Conservation (phyloP, 139 green algal species). For the Coccomyxa sp. region DNA sequence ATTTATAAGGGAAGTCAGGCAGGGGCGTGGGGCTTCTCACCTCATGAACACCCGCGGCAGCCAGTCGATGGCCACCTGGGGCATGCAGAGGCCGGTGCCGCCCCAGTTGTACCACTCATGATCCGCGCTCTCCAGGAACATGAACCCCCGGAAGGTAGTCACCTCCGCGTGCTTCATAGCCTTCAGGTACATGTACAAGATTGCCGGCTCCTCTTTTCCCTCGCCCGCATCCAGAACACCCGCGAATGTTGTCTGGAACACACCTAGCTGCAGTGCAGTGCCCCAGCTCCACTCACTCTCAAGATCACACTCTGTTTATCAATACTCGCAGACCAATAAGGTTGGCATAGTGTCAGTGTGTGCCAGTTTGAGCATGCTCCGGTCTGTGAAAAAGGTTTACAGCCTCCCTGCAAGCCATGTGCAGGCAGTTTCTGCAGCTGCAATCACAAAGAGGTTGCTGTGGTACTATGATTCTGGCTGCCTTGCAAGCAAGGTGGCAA, state of each 20-base stretch:
- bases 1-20: no score
- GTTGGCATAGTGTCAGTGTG: no score
- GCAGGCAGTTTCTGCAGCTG: no score
- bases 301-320: background rate
- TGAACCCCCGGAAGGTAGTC: background rate
- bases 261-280: background rate
- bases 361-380: no score
- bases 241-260: background rate
- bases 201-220: background rate
- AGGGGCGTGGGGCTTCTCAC: background rate
- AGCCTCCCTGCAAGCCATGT: no score
- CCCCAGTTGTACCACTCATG: constrained; percentile 5
- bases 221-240: background rate
- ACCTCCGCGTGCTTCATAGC: background rate
- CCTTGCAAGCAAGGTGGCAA: background rate
- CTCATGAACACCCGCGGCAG: background rate
- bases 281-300: background rate
- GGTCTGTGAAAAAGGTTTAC: no score
- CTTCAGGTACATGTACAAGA: background rate
- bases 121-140: constrained; percentile 3
- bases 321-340: no score
- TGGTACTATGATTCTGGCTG: background rate
- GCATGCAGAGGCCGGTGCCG: constrained; percentile 3
- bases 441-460: background rate
- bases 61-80: background rate